Evolutionary conservation across 2,329 filamentous ascomycete genomes (phyloP), one percentile per base, ranked within the genome.

Genomic region (Venturia aucupariae): DNA sequence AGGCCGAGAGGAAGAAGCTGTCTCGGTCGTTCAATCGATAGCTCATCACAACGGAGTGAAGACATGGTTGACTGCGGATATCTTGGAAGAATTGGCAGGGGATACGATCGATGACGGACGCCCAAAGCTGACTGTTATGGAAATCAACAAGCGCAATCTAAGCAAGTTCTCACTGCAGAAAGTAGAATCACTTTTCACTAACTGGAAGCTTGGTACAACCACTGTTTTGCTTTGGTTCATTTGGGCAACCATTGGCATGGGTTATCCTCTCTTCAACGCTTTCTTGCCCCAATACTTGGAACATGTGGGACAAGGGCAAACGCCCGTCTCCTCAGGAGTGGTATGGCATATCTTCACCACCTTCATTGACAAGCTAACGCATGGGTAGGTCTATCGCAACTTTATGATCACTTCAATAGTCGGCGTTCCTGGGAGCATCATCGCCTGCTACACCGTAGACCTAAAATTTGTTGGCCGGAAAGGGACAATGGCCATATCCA

Each of bases 271-370:
- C 1, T 96, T 93, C 82, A 94, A 94, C 74, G 88, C 89, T 62
- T 95, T 95, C 76, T 81, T 96, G n/a, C 91, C 91, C 0, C 89
- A 94, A 69, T 94, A 94, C 71, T 84, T 95, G 66, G 84, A 86
- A 30, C 82, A 85, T 64, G 82, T 84, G 32, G 78, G 78, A 13
- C 71, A 69, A 8, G 67, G 71, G 17, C 76, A 76, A 60, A 67
- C 69, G 11, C 75, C 76, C 32, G 51, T 55, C 17, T 57, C 64
- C 7, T 39, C 64, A 15, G 44, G 48, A 41, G 60, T 65, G 30
- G 64, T 64, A 61, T 10, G 39, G 19, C 8, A 13, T 4, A 2
- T 24, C 8, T 22, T 5, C 4, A 13, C 2, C 3, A 41, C 15
- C 19, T 8, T 15, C 1, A 24, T 51, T 24, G 38, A 38, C 15